These are phyloP conservation scores for Pseudozyma pruni DNA, from an alignment of 1,284 basidiomycete species.

Conservation along the genomic window DNA sequence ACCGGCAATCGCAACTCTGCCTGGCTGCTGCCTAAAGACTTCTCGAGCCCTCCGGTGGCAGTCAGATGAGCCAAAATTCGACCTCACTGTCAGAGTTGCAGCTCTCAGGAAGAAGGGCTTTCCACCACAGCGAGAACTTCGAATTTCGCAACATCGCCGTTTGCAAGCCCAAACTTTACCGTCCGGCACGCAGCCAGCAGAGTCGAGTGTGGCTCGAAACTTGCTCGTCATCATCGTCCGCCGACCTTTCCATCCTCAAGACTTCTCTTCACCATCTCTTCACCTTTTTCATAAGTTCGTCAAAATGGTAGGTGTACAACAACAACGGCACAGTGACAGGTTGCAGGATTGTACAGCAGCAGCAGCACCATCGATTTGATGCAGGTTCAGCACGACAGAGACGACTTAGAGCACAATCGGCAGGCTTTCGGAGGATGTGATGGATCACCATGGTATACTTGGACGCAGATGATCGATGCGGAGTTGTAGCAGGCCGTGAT, in stretches of 20 bases:
- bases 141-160: slow-evolving; percentile 6
- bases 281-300: slow-evolving; percentile 11
- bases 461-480: no score
- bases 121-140: no score
- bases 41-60: no score
- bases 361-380: background rate
- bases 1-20: background rate
- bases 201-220: background rate
- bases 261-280: slow-evolving; percentile 29
- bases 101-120: no score
- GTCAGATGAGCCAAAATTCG: slow-evolving; percentile 1
- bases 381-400: background rate
- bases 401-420: no score
- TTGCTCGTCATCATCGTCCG: slow-evolving; percentile 29
- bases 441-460: no score
- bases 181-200: slow-evolving; percentile 7
- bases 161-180: slow-evolving; percentile 9
- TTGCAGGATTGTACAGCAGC: slow-evolving; percentile 1
- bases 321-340: background rate
- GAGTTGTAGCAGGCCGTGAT: no score
- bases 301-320: slow-evolving; percentile 47
- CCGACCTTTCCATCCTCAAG: slow-evolving; percentile 32
- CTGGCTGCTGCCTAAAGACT: background rate
- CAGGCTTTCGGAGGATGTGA: no score
- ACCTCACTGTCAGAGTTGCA: no score